These are phyloP conservation scores for Cryptosporidium parvum DNA, from an alignment of 169 alveolate species.

Conservation along the genomic window DNA sequence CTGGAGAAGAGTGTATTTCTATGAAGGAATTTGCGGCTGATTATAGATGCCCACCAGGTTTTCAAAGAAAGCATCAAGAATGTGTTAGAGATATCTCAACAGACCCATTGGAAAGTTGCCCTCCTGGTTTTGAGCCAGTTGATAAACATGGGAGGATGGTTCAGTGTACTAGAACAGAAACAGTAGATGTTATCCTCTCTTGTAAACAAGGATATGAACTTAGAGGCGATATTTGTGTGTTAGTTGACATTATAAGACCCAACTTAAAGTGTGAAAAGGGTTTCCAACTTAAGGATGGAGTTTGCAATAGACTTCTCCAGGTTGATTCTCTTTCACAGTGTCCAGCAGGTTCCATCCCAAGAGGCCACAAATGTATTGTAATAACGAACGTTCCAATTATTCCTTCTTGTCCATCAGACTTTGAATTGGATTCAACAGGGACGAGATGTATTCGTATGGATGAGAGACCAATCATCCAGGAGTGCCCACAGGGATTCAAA, in stretches of 20 bases:
- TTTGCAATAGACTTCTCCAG: constrained; percentile 48
- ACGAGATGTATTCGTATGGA: constrained; percentile 70
- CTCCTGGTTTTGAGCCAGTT: constrained; percentile 74
- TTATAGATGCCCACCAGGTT: constrained; percentile 75
- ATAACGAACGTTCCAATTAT: constrained; percentile 62
- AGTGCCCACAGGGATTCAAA: constrained; percentile 74
- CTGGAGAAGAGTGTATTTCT: constrained; percentile 72
- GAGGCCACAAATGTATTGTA: constrained; percentile 71
- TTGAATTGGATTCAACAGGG: constrained; percentile 55
- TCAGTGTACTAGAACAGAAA: constrained; percentile 73
- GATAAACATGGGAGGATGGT: constrained; percentile 61
- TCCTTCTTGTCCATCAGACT: constrained; percentile 67
- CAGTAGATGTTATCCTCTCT: constrained; percentile 43
- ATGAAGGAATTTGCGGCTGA: constrained; percentile 75
- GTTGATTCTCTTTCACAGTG: constrained; percentile 68
- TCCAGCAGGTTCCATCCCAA: constrained; percentile 72
- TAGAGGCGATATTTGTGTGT: constrained; percentile 64
- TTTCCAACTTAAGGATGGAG: constrained; percentile 73
- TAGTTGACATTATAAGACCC: constrained; percentile 47
- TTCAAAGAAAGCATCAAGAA: constrained; percentile 72
- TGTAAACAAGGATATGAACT: constrained; percentile 71
- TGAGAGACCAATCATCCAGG: constrained; percentile 68
- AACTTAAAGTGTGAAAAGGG: constrained; percentile 72
- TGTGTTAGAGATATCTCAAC: constrained; percentile 71
- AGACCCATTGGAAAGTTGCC: constrained; percentile 74